These are phyloP conservation scores for Lophiotrema nucula DNA, from an alignment of 495 filamentous ascomycete genomes.

Conservation along the genomic window DNA sequence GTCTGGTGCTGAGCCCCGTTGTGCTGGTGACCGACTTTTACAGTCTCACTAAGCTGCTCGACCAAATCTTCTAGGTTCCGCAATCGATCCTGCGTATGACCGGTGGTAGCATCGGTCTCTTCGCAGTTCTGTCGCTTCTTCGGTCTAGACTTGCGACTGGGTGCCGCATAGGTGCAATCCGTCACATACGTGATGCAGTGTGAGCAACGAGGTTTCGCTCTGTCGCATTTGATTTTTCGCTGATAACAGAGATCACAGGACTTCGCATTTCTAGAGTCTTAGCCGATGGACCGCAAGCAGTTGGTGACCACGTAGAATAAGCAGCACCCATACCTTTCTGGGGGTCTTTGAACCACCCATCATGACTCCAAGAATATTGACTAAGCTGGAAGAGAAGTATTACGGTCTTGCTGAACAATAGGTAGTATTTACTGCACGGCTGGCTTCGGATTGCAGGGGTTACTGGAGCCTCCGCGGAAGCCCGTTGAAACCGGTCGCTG, in stretches of 20 bases:
- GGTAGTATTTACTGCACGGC: neutral
- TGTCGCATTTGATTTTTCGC: slow-evolving; percentile 21
- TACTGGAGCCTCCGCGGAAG: slow-evolving; percentile 7
- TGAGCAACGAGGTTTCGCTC: slow-evolving; percentile 17
- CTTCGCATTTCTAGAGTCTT: slow-evolving; percentile 8
- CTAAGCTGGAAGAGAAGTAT: slow-evolving; percentile 4
- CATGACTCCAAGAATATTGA: slow-evolving; percentile 5
- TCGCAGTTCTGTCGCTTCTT: slow-evolving; percentile 17
- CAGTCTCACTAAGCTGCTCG: slow-evolving; percentile 6
- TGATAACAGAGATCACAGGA: slow-evolving; percentile 18
- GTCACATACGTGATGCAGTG: slow-evolving; percentile 15
- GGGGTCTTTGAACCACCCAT: neutral
- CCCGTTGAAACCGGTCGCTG: slow-evolving; percentile 1
- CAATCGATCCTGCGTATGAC: slow-evolving; percentile 7
- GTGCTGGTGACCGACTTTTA: neutral
- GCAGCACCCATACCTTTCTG: slow-evolving; percentile 12
- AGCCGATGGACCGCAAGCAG: slow-evolving; percentile 3
- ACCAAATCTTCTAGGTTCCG: slow-evolving; percentile 8
- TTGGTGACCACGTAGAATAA: slow-evolving; percentile 4
- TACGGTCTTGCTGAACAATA: neutral
- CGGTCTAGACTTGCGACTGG: slow-evolving; percentile 11
- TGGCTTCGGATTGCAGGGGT: neutral
- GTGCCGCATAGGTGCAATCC: slow-evolving; percentile 18
- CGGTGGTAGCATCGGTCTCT: neutral
- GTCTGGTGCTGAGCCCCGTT: neutral